These are phyloP conservation scores for Bruguiera parviflora DNA, from an alignment of 345 rosid species.

Conservation along the genomic window DNA sequence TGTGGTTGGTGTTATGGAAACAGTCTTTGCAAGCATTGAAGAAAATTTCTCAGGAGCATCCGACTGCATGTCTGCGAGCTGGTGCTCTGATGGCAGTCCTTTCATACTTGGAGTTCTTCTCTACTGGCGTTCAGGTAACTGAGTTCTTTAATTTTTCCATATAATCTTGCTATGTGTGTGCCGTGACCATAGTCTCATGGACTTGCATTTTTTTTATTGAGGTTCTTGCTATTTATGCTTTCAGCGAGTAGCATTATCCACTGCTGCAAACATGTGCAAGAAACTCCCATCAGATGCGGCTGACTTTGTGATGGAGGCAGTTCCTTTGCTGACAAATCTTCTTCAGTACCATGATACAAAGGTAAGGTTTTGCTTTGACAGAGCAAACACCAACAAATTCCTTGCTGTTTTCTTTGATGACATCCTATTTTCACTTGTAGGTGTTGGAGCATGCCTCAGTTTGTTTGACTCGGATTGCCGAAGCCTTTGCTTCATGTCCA, in stretches of 20 bases:
- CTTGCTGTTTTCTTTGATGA: constrained; percentile 3
- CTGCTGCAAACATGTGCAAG: constrained; percentile 99
- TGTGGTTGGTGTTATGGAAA: constrained; percentile 13
- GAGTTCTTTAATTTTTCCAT: constrained; percentile 2
- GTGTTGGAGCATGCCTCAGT: constrained; percentile 97
- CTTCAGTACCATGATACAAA: constrained; percentile 95
- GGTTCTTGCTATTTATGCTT: constrained; percentile 9
- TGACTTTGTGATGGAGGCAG: constrained; percentile 99
- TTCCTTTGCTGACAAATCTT: constrained; percentile 91
- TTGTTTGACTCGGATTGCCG: constrained; percentile 96
- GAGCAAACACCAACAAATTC: neutral
- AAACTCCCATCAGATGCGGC: constrained; percentile 98
- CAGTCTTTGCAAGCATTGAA: constrained; percentile 97
- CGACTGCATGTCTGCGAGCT: constrained; percentile 94
- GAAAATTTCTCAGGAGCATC: constrained; percentile 99
- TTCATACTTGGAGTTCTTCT: constrained; percentile 95
- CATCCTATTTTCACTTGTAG: constrained; percentile 39
- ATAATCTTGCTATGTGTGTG: neutral
- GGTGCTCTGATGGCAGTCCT: constrained; percentile 99
- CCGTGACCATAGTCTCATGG: neutral
- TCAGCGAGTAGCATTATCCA: constrained; percentile 92
- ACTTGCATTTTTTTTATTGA: neutral
- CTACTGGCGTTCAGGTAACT: constrained; percentile 97
- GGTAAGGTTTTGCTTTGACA: constrained; percentile 34
- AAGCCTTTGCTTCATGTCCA: constrained; percentile 83